Evolutionary conservation across 2,329 filamentous ascomycete species (phyloP).

Genomic region (Simplicillium sp.): DNA sequence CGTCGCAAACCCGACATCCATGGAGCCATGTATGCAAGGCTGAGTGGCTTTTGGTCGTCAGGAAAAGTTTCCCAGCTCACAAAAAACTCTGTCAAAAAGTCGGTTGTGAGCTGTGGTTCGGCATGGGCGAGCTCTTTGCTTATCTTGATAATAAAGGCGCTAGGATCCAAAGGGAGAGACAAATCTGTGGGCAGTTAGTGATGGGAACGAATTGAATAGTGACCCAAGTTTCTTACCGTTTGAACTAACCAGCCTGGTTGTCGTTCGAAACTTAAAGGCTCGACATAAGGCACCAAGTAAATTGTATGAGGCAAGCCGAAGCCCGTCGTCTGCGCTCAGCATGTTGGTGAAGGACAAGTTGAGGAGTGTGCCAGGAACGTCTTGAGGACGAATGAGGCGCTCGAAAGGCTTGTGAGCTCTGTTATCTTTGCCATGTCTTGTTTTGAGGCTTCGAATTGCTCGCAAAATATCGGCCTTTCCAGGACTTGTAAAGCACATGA

Average conservation of each 20-base stretch:
- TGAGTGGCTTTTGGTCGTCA: conserved; percentile 56
- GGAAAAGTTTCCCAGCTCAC: conserved; percentile 63
- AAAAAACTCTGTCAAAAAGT: conserved; percentile 66
- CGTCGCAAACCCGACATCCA: conserved; percentile 56
- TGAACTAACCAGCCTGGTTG: conserved; percentile 50
- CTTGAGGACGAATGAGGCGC: conserved; percentile 57
- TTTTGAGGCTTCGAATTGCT: conserved; percentile 52
- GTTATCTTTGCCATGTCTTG: conserved; percentile 54
- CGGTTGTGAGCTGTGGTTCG: conserved; percentile 57
- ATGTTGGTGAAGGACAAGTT: conserved; percentile 60
- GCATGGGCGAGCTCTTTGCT: conserved; percentile 53
- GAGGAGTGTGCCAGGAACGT: conserved; percentile 59
- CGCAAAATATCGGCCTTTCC: conserved; percentile 55
- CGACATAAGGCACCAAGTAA: conserved; percentile 56
- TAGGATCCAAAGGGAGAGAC: conserved; percentile 52
- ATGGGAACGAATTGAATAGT: not conserved
- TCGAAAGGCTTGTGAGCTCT: conserved; percentile 53
- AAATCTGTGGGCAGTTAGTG: conserved; percentile 35
- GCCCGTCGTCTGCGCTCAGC: conserved; percentile 48
- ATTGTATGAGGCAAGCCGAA: conserved; percentile 59
- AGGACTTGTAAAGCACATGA: conserved; percentile 63
- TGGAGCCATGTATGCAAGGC: conserved; percentile 60
- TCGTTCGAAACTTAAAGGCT: conserved; percentile 57
- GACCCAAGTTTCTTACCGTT: conserved; percentile 41
- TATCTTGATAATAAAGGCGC: conserved; percentile 55